Conservation (phyloP, 257 asterid species). For the Solanum habrochaites region DNA sequence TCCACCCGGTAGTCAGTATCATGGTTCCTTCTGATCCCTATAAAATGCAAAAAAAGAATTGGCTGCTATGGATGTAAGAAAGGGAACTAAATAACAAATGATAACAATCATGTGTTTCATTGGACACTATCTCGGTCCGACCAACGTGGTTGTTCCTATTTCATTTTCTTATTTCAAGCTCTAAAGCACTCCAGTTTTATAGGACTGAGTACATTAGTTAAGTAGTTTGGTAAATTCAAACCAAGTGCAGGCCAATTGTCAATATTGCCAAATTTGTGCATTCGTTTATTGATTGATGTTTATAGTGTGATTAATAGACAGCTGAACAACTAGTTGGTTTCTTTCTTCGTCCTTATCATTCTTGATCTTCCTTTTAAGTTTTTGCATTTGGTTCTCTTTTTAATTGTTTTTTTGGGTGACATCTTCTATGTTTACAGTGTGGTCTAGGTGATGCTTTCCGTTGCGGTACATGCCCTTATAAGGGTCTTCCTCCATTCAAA, state of each 20-base stretch:
- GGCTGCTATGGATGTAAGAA: background rate
- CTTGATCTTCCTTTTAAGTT: background rate
- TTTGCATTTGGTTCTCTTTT: background rate
- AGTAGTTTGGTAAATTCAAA: background rate
- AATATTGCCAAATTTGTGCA: background rate
- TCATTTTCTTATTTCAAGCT: background rate
- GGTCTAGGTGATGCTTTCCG: constrained; percentile 99
- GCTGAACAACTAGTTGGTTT: background rate
- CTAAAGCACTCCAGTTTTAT: background rate
- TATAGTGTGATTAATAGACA: background rate
- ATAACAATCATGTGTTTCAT: background rate
- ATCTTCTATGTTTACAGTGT: constrained; percentile 46
- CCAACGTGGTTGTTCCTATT: background rate
- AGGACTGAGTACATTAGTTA: background rate
- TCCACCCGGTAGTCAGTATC: background rate
- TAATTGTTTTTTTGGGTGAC: background rate
- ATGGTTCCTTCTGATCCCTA: background rate
- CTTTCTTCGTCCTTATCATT: background rate
- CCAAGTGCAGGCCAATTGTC: background rate
- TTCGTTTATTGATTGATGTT: background rate
- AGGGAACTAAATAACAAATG: background rate
- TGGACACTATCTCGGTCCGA: background rate
- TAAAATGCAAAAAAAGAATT: background rate
- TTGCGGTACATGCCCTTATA: constrained; percentile 87
- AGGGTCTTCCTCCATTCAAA: constrained; percentile 83